Conservation (phyloP, 768 basidiomycete genomes). For the Tremella fuciformis region DNA sequence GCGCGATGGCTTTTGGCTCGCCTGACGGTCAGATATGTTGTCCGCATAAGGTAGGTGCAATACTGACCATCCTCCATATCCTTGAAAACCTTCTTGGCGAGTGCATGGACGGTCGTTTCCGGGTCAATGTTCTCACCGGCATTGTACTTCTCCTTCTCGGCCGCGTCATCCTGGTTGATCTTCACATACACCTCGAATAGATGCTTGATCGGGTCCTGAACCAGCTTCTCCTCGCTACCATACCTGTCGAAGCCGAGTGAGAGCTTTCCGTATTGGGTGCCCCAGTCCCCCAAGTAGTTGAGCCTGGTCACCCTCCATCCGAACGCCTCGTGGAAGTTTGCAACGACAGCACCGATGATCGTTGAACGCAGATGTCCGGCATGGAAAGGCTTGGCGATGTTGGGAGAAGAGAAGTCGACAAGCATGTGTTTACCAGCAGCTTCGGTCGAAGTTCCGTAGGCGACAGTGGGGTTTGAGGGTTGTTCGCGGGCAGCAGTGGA, state of each 20-base stretch:
- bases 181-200: conserved; percentile 87
- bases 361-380: conserved; percentile 94
- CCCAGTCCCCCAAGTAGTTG: conserved; percentile 98
- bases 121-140: conserved; percentile 36
- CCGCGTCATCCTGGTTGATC: conserved; percentile 69
- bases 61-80: conserved; percentile 77
- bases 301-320: conserved; percentile 88
- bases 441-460: conserved; percentile 75
- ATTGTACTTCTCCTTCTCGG: conserved; percentile 42
- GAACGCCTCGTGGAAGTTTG: conserved; percentile 83
- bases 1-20: conserved; percentile 73
- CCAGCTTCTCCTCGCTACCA: conserved; percentile 76
- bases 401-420: conserved; percentile 87
- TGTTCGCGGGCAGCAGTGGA: conserved; percentile 48
- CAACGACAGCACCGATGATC: conserved; percentile 95
- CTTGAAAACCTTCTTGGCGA: conserved; percentile 68
- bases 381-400: conserved; percentile 98
- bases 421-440: conserved; percentile 66
- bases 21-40: conserved; percentile 47
- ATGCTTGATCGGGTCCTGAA: conserved; percentile 88
- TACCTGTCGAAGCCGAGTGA: conserved; percentile 89
- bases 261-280: conserved; percentile 85
- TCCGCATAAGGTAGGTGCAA: neutral
- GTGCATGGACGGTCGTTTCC: conserved; percentile 33
- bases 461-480: conserved; percentile 53